phyloP scores from a whole-genome alignment of 306 rosid species.

The Rosa chinensis region DNA sequence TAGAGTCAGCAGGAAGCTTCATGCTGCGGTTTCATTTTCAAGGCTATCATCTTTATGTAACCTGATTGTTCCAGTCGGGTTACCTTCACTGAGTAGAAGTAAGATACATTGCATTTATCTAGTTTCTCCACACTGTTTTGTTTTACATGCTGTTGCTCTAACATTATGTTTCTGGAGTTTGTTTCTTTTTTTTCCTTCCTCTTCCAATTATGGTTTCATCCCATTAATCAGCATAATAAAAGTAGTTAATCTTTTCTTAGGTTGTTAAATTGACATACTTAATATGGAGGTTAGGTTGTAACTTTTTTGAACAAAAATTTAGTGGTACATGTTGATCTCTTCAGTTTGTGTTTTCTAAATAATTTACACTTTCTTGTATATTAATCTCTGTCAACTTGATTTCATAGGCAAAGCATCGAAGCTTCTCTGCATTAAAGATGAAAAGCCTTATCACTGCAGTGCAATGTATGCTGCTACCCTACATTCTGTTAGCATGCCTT shows the following conservation, averaged over 20 bases:
- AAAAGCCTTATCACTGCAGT: conserved; percentile 73
- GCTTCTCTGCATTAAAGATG: conserved; percentile 60
- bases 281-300: neutral
- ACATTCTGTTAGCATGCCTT: conserved; percentile 78
- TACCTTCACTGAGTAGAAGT: conserved; percentile 69
- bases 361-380: conserved; percentile 12
- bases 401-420: conserved; percentile 68
- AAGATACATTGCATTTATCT: conserved; percentile 33
- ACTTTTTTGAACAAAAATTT: neutral
- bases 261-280: neutral
- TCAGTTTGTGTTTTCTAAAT: neutral
- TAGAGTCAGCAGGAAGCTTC: conserved; percentile 61
- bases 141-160: conserved; percentile 20
- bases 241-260: neutral
- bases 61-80: conserved; percentile 75
- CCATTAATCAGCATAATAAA: neutral
- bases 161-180: neutral
- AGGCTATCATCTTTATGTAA: conserved; percentile 71
- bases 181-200: neutral
- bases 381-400: conserved; percentile 23
- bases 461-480: conserved; percentile 81
- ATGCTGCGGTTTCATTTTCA: conserved; percentile 82
- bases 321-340: neutral
- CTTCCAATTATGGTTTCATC: neutral
- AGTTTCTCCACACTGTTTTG: conserved; percentile 8